phyloP scores from a whole-genome alignment of 768 basidiomycete genomes.

The Lactifluus echinatus region DNA sequence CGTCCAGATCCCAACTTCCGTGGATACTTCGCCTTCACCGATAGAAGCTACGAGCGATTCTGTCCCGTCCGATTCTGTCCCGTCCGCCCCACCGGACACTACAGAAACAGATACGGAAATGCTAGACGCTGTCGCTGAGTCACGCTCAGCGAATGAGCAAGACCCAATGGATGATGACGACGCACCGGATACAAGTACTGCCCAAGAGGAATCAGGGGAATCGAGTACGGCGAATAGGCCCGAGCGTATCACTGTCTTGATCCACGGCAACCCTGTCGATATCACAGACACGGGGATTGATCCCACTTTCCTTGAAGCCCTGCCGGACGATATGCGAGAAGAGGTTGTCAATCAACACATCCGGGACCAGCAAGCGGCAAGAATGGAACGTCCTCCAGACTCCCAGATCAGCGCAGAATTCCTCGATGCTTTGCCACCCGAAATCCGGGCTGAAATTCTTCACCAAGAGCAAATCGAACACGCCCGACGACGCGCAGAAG shows the following conservation, averaged over 20 bases:
- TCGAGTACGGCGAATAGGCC: conserved; percentile 31
- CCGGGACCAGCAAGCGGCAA: conserved; percentile 78
- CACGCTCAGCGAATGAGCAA: conserved; percentile 2
- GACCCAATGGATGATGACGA: conserved; percentile 9
- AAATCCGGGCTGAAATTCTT: conserved; percentile 93
- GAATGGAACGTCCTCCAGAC: conserved; percentile 64
- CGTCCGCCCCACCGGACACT: conserved; percentile 28
- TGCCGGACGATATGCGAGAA: conserved; percentile 98
- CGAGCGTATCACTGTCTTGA: conserved; percentile 76
- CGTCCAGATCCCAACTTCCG: conserved; percentile 22
- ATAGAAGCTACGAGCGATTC: conserved; percentile 23
- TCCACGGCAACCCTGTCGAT: conserved; percentile 89
- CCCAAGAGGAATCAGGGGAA: conserved; percentile 20
- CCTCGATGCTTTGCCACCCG: conserved; percentile 90
- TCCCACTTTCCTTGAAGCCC: conserved; percentile 92
- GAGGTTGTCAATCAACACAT: conserved; percentile 97
- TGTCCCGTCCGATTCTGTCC: conserved; percentile 31
- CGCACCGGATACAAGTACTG: conserved; percentile 10
- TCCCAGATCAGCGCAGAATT: conserved; percentile 93
- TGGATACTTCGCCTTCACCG: not conserved
- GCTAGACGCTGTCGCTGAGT: conserved; percentile 31
- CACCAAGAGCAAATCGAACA: conserved; percentile 89
- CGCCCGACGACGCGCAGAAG: conserved; percentile 42
- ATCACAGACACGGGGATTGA: conserved; percentile 99
- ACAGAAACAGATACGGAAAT: conserved; percentile 43